Base-by-base conservation (phyloP, 1,284 basidiomycete species). In the Cutaneotrichosporon sp. region DNA sequence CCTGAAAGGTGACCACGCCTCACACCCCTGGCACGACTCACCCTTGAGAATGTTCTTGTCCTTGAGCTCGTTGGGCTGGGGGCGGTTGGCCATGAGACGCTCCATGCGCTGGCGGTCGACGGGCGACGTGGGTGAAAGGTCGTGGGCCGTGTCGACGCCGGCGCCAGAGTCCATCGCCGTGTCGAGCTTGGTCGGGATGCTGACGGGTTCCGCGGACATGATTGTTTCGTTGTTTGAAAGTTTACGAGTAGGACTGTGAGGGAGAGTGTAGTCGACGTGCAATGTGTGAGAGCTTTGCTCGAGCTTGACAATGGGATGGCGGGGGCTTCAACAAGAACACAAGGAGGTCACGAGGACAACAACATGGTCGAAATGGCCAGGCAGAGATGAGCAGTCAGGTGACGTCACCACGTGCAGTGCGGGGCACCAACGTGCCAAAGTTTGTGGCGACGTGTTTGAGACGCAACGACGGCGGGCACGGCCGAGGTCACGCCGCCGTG, bases 21-120 rank as follows among this genome's bases (percentile, higher is more conserved):
- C n/a, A n/a, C n/a, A n/a, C n/a, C n/a, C n/a, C n/a, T n/a, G n/a
- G 26, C 26, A 30, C 23, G 8, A 66, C 76, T 50, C 55, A 83
- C 86, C 83, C 76, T 88, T 88, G 56, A 88, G 79, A 57, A 88
- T 87, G 66, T 86, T 86, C 61, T 83, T 80, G 44, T 84, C 83
- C 56, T 87, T 78, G 39, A 89, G 78, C 52, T 87, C 83, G 41
- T 80, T 71, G 65, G 83, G 82, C 14, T 82, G 79, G 9, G 83
- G 80, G 35, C 86, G 78, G 23, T 79, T 75, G 39, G 74, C 77
- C 48, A 86, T 76, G 42, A 79, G 76, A 66, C 80, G 81, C 73
- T 86, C 85, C 51, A 87, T 78, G 61, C 76, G 78, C 34, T 59
- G 62, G 50, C 60, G 61, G 51, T 77, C 65, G 41, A 60, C 55